A percentile compares a stretch with the other conserved stretches of the same genome.
Conservation (phyloP, 805 yeast species). For the Candida fluviatilis region DNA sequence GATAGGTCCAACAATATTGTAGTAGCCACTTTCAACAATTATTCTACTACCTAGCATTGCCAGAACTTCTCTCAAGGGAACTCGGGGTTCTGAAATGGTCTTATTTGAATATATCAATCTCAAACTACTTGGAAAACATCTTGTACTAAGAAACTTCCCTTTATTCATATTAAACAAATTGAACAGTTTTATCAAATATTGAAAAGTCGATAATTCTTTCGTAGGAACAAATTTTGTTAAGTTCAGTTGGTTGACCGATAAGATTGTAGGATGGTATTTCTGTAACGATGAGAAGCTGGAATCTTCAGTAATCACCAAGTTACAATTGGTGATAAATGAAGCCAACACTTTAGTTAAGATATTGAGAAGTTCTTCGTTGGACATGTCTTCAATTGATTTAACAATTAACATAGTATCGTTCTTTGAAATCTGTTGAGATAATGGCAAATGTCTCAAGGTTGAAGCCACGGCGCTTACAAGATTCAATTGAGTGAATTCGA, state of each 20-base stretch:
- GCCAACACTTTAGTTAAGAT: slow-evolving; percentile 35
- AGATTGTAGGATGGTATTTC: slow-evolving; percentile 22
- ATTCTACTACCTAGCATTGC: slow-evolving; percentile 47
- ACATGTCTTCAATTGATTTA: slow-evolving; percentile 9
- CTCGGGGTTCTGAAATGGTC: slow-evolving; percentile 15
- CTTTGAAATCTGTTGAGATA: slow-evolving; percentile 26
- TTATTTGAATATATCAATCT: slow-evolving; percentile 42
- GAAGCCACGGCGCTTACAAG: slow-evolving; percentile 53
- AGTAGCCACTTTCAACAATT: slow-evolving; percentile 45
- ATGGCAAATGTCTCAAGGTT: slow-evolving; percentile 44
- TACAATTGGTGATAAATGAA: slow-evolving; percentile 32
- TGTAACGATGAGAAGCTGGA: slow-evolving; percentile 11
- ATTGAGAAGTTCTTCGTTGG: slow-evolving; percentile 23
- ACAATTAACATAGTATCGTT: slow-evolving; percentile 22
- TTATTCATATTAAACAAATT: neutral
- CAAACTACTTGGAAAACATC: neutral
- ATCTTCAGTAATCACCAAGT: slow-evolving; percentile 14
- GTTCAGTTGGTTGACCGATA: slow-evolving; percentile 16
- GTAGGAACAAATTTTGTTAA: slow-evolving; percentile 2
- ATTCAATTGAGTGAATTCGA: slow-evolving; percentile 46
- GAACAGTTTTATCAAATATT: neutral
- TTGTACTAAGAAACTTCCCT: neutral
- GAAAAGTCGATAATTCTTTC: neutral
- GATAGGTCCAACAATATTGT: slow-evolving; percentile 53
- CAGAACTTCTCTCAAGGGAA: slow-evolving; percentile 37